Percentiles rank a stretch among this genome's conserved stretches.
These are phyloP conservation scores for Xerophyta viscosa DNA, from an alignment of 106 monocot species.

Conservation along the genomic window DNA sequence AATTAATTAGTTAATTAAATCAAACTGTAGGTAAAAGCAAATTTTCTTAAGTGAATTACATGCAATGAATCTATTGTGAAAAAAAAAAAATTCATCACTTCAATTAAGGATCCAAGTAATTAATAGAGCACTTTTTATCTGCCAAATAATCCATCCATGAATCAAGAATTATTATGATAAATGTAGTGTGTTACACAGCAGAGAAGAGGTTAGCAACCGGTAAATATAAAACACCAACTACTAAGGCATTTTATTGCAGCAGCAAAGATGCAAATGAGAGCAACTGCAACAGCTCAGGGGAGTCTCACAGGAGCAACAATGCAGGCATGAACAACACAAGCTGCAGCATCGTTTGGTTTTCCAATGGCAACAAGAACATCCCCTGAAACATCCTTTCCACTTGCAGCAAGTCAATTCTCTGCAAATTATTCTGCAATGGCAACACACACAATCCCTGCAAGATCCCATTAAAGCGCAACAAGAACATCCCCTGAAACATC, in stretches of 20 bases:
- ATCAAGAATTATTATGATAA: not conserved
- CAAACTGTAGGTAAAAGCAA: no score
- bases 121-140: not conserved
- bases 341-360: not conserved
- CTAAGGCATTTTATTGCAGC: not conserved
- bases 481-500: no score
- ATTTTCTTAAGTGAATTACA: not conserved
- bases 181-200: not conserved
- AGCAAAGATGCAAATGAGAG: no score
- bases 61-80: not conserved
- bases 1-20: no score
- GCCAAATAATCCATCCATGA: not conserved
- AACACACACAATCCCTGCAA: not conserved
- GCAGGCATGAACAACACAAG: not conserved
- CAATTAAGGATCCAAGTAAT: not conserved
- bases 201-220: not conserved
- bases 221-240: not conserved
- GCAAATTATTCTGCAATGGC: not conserved
- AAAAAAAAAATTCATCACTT: not conserved
- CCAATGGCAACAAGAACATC: not conserved
- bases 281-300: not conserved
- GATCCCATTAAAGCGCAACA: no score
- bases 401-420: not conserved
- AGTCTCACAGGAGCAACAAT: not conserved
- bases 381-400: no score